Evolutionary conservation across 495 filamentous ascomycete genomes (phyloP).

Genomic region (Jackrogersella multiformis): DNA sequence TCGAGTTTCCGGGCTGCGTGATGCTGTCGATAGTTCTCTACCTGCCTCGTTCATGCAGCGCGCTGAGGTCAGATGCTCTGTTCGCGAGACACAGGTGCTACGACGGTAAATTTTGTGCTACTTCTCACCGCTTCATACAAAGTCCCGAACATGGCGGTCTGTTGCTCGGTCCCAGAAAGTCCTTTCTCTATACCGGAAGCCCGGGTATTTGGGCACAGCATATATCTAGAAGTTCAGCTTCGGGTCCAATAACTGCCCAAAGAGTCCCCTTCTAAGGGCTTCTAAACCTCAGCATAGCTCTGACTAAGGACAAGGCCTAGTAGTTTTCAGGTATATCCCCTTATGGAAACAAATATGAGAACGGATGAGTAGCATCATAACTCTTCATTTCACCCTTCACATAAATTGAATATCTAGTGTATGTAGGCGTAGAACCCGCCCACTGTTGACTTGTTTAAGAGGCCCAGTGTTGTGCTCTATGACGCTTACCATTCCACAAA

Average conservation of each 20-base stretch:
- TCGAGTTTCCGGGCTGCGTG: slow-evolving; percentile 11
- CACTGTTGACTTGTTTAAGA: background rate
- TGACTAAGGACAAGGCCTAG: background rate
- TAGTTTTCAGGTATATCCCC: background rate
- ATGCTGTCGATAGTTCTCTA: slow-evolving; percentile 1
- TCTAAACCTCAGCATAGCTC: background rate
- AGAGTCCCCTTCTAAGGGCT: background rate
- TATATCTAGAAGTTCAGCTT: background rate
- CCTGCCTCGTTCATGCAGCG: slow-evolving; percentile 1
- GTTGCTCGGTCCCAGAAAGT: background rate
- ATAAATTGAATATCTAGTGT: no score
- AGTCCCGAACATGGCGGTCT: background rate
- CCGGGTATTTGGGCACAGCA: background rate
- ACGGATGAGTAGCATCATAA: background rate
- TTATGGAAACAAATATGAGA: background rate
- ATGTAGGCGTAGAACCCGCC: background rate
- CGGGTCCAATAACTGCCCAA: background rate
- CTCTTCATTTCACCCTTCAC: no score
- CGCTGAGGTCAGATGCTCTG: slow-evolving; percentile 24
- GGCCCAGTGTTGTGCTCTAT: background rate
- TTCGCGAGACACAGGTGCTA: slow-evolving; percentile 24
- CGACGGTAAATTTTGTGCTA: slow-evolving; percentile 30
- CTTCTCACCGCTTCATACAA: slow-evolving; percentile 35
- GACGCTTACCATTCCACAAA: background rate
- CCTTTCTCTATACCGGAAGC: background rate